These are phyloP conservation scores for Erigeron canadensis DNA, from an alignment of 129 eudicot genomes.

Conservation along the genomic window DNA sequence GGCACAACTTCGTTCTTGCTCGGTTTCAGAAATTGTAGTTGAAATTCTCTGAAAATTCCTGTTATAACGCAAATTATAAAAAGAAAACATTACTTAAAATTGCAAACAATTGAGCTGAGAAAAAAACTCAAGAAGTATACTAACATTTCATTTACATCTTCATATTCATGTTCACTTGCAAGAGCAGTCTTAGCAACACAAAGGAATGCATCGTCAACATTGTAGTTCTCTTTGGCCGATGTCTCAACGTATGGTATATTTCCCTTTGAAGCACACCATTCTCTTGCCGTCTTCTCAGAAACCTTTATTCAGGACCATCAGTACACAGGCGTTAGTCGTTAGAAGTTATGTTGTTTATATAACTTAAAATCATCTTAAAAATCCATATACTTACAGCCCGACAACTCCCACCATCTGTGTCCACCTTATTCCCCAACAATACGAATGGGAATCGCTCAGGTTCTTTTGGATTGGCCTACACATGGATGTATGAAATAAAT, in stretches of 20 bases:
- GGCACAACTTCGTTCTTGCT: slow-evolving; percentile 65
- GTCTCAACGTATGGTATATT: slow-evolving; percentile 89
- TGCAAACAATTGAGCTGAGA: neutral
- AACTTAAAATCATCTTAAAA: neutral
- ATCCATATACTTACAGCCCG: slow-evolving; percentile 48
- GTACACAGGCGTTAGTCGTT: neutral
- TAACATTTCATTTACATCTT: slow-evolving; percentile 53
- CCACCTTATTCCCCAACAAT: slow-evolving; percentile 81
- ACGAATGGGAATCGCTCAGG: slow-evolving; percentile 82
- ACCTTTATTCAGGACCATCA: slow-evolving; percentile 43
- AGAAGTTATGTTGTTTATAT: neutral
- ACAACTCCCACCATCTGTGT: slow-evolving; percentile 66
- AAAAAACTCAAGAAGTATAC: neutral
- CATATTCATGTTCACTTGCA: slow-evolving; percentile 44
- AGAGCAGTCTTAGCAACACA: slow-evolving; percentile 67
- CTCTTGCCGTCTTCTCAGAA: slow-evolving; percentile 68
- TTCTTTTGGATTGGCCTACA: slow-evolving; percentile 62
- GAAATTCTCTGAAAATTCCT: slow-evolving; percentile 62
- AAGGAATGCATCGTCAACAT: slow-evolving; percentile 72
- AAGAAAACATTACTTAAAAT: neutral
- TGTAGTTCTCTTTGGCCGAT: slow-evolving; percentile 80
- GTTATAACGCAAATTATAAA: neutral
- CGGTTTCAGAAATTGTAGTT: slow-evolving; percentile 61
- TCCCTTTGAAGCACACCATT: slow-evolving; percentile 77
- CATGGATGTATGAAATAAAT: neutral